Conservation (phyloP, 805 yeast species). For the Cyberlindnera xishuangbannaensis region DNA sequence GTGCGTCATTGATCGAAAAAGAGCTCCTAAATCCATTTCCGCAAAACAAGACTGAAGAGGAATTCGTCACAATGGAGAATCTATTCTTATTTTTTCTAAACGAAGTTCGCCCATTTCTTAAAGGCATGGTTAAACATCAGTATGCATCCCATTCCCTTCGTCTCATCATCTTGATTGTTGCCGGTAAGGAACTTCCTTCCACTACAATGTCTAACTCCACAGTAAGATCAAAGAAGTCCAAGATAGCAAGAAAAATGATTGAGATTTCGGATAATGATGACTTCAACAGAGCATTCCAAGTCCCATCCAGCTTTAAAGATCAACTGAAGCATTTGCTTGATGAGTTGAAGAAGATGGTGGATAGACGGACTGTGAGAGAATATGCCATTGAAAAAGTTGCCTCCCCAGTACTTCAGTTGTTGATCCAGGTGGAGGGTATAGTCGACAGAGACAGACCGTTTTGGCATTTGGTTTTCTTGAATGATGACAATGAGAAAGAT, state of each 20-base stretch:
- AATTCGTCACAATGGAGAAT: conserved; percentile 57
- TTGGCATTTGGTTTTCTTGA: conserved; percentile 59
- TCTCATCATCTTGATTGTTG: conserved; percentile 58
- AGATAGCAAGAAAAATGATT: conserved; percentile 89
- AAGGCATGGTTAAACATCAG: conserved; percentile 59
- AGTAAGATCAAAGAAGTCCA: conserved; percentile 76
- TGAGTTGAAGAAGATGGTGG: conserved; percentile 29
- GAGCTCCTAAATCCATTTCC: conserved; percentile 50
- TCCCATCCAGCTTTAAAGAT: conserved; percentile 62
- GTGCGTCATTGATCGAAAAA: conserved; percentile 69
- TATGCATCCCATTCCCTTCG: conserved; percentile 89
- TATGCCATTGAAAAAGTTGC: conserved; percentile 73
- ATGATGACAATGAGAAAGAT: conserved; percentile 44
- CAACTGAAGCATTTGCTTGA: conserved; percentile 48
- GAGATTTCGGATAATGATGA: conserved; percentile 77
- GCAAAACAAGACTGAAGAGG: conserved; percentile 29
- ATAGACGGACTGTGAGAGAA: conserved; percentile 55
- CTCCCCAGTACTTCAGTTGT: conserved; percentile 80
- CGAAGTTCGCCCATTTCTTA: conserved; percentile 57
- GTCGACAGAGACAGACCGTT: conserved; percentile 67
- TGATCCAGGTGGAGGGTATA: conserved; percentile 75
- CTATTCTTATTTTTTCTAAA: conserved; percentile 57
- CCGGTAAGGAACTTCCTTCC: conserved; percentile 78
- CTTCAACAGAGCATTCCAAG: conserved; percentile 58
- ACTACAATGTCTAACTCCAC: conserved; percentile 62